phyloP scores from a whole-genome alignment of 2,329 filamentous ascomycete genomes.

The Curvularia hawaiiensis region DNA sequence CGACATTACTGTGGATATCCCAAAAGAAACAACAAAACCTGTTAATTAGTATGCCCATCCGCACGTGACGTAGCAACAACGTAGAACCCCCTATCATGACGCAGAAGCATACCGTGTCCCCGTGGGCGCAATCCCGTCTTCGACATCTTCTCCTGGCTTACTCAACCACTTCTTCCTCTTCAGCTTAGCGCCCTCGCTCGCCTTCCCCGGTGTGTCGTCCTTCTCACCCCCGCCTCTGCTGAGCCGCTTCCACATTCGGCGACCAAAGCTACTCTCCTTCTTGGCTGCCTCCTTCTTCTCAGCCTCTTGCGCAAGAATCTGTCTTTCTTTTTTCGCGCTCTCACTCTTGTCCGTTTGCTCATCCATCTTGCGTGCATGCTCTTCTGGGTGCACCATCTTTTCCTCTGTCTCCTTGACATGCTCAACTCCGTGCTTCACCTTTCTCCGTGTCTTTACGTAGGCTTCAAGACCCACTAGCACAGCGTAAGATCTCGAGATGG shows the following conservation, averaged over 20 bases:
- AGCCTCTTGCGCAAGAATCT: conserved; percentile 50
- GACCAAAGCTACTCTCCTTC: conserved; percentile 39
- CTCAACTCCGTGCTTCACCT: conserved; percentile 62
- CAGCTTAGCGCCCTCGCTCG: conserved; percentile 28
- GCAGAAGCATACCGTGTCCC: conserved; percentile 35
- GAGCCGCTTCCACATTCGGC: conserved; percentile 40
- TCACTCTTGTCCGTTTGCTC: conserved; percentile 62
- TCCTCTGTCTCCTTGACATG: conserved; percentile 61
- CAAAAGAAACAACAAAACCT: not conserved
- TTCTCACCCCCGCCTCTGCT: conserved; percentile 22
- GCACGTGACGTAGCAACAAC: not conserved
- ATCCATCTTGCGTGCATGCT: conserved; percentile 54
- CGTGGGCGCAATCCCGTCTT: conserved; percentile 43
- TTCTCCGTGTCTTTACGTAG: conserved; percentile 71
- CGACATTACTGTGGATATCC: conserved; percentile 8
- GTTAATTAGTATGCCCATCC: not conserved
- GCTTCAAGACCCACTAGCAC: conserved; percentile 82
- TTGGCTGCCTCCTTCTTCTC: conserved; percentile 54
- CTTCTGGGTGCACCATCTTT: conserved; percentile 66
- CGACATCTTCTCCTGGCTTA: conserved; percentile 42
- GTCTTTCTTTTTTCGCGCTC: conserved; percentile 66
- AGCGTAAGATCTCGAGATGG: conserved; percentile 80
- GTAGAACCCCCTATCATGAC: conserved; percentile 7
- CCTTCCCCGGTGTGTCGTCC: conserved; percentile 23
- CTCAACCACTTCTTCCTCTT: conserved; percentile 38